A percentile compares a stretch with the other conserved stretches of the same genome.
These are phyloP conservation scores for Alternaria sp. DNA, from an alignment of 2,329 filamentous ascomycete genomes.

Conservation along the genomic window DNA sequence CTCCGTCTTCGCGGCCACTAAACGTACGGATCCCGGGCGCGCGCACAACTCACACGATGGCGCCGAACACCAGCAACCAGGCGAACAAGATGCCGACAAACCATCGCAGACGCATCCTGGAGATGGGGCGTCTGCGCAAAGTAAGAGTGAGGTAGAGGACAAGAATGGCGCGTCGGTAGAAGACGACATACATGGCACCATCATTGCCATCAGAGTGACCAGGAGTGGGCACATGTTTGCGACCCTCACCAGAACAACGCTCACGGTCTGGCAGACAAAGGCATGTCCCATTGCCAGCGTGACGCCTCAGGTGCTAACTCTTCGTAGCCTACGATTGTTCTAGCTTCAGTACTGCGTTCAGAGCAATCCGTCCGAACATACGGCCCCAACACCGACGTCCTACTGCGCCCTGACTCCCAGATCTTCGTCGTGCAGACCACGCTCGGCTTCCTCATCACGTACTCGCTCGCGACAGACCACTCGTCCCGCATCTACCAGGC, in stretches of 20 bases:
- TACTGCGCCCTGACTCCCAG: constrained; percentile 88
- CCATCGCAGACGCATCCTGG: constrained; percentile 17
- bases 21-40: constrained; percentile 64
- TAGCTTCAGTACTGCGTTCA: constrained; percentile 86
- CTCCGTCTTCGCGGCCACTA: constrained; percentile 81
- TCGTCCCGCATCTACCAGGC: constrained; percentile 85
- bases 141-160: constrained; percentile 21
- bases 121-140: constrained; percentile 17
- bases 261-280: constrained; percentile 98
- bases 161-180: constrained; percentile 30
- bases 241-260: constrained; percentile 81
- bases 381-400: constrained; percentile 81
- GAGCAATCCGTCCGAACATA: constrained; percentile 80
- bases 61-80: constrained; percentile 34
- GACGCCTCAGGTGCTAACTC: constrained; percentile 28
- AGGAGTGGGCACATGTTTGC: constrained; percentile 85
- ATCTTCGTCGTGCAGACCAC: constrained; percentile 91
- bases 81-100: constrained; percentile 30
- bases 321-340: constrained; percentile 80
- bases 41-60: constrained; percentile 70
- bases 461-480: constrained; percentile 86
- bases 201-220: constrained; percentile 79
- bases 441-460: constrained; percentile 89
- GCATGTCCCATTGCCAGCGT: constrained; percentile 59
- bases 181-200: constrained; percentile 64